Evolutionary conservation across 495 filamentous ascomycete genomes (phyloP).

Genomic region (Pseudotulostoma volvatum): DNA sequence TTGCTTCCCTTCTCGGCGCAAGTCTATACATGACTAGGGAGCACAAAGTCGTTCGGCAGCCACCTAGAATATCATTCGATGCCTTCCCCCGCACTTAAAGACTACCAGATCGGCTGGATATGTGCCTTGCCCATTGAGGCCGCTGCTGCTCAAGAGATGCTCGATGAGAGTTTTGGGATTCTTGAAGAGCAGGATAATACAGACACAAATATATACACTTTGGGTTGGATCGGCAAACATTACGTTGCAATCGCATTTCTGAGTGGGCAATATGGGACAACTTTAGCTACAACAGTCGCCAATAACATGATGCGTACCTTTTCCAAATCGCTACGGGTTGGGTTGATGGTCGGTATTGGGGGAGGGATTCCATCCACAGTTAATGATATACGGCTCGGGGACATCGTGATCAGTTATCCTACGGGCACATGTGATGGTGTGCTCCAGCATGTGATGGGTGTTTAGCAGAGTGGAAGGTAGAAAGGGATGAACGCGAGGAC

Average conservation of each 20-base stretch:
- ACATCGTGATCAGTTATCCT: conserved; percentile 20
- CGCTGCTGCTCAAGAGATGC: conserved; percentile 26
- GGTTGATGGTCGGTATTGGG: conserved; percentile 27
- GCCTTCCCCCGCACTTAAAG: too few relatives aligned
- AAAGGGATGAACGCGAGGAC: conserved; percentile 3
- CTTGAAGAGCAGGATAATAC: conserved; percentile 10
- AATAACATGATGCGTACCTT: conserved; percentile 26
- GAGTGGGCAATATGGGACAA: conserved; percentile 22
- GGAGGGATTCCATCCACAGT: conserved; percentile 21
- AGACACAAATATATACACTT: conserved; percentile 23
- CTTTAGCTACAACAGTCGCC: conserved; percentile 21
- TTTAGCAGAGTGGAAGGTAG: conserved; percentile 3
- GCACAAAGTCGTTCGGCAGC: too few relatives aligned
- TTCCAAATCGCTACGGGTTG: conserved; percentile 20
- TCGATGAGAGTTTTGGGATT: conserved; percentile 29
- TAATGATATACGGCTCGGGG: conserved; percentile 23
- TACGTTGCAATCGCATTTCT: conserved; percentile 27
- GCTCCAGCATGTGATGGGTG: conserved; percentile 11
- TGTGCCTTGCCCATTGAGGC: conserved; percentile 28
- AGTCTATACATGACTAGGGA: too few relatives aligned
- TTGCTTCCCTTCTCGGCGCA: too few relatives aligned
- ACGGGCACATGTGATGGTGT: conserved; percentile 6
- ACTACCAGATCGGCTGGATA: conserved; percentile 37
- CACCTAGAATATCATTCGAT: too few relatives aligned
- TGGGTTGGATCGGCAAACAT: conserved; percentile 27